Conservation (phyloP, 371 early-diverging fungal species). For the Mortierella sp. region DNA sequence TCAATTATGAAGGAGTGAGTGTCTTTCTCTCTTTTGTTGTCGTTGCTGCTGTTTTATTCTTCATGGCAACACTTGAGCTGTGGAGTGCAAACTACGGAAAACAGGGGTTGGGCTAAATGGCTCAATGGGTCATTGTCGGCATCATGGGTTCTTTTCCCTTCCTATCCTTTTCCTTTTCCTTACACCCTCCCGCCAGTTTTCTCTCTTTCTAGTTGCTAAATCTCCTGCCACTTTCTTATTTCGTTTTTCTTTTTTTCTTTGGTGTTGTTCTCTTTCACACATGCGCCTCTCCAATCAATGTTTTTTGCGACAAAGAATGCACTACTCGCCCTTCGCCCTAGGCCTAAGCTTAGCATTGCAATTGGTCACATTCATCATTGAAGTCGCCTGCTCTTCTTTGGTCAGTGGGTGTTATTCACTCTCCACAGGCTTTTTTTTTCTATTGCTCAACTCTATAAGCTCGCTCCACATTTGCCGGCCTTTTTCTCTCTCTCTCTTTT, state of each 20-base stretch:
- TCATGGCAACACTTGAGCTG: too few relatives aligned
- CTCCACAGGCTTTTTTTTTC: background rate
- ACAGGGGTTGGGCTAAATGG: too few relatives aligned
- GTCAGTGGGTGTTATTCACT: background rate
- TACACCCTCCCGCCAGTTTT: background rate
- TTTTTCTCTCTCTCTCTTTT: background rate
- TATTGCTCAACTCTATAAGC: background rate
- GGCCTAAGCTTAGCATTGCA: background rate
- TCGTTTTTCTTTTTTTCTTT: background rate
- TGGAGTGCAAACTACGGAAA: too few relatives aligned
- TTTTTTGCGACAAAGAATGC: background rate
- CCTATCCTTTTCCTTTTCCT: too few relatives aligned
- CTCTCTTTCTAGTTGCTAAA: background rate
- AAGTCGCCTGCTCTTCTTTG: background rate
- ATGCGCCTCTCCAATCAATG: background rate
- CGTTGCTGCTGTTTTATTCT: too few relatives aligned
- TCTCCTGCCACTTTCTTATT: background rate
- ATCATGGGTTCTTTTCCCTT: too few relatives aligned
- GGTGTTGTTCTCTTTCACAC: background rate
- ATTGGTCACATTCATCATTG: background rate
- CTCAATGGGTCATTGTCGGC: too few relatives aligned
- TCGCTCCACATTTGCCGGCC: background rate
- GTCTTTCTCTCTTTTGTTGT: too few relatives aligned
- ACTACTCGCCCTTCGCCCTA: too few relatives aligned
- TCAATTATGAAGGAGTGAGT: too few relatives aligned